Percentiles rank a stretch among this genome's conserved stretches.
Evolutionary conservation across 1,139 yeast genomes (phyloP).

Genomic region (Hyphopichia wangnamkhiaoensis): DNA sequence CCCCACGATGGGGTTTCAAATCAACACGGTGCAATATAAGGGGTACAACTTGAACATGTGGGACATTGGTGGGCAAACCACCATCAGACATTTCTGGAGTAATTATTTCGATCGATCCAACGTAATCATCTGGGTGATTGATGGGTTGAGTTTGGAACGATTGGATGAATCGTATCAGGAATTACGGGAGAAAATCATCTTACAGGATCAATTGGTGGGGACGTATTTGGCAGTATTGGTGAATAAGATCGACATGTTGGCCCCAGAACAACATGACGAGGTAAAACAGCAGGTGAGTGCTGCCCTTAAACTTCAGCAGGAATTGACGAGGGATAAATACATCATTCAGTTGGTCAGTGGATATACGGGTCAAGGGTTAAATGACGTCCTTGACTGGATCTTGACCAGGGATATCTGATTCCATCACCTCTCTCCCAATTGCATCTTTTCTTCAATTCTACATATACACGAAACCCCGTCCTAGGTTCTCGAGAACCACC

Average conservation of each 20-base stretch:
- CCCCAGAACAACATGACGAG: conserved; percentile 16
- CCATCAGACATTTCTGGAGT: conserved; percentile 83
- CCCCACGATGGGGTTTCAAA: conserved; percentile 57
- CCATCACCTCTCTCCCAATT: not conserved
- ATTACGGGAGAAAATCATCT: conserved; percentile 55
- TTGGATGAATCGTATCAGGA: conserved; percentile 66
- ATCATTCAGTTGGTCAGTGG: conserved; percentile 54
- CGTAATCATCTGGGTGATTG: conserved; percentile 90
- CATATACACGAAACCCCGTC: too few species aligned
- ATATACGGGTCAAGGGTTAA: conserved; percentile 51
- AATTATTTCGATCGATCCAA: conserved; percentile 89
- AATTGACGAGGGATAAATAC: conserved; percentile 29
- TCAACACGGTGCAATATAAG: conserved; percentile 40
- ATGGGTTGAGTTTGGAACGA: conserved; percentile 62
- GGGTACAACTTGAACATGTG: conserved; percentile 50
- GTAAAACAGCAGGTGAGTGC: conserved; percentile 18
- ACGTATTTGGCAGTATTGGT: conserved; percentile 56
- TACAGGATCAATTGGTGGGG: conserved; percentile 71
- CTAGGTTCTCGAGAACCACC: too few species aligned
- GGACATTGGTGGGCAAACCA: conserved; percentile 91
- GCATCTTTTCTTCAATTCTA: not conserved
- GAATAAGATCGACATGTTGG: conserved; percentile 58
- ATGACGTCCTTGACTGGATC: conserved; percentile 52
- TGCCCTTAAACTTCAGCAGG: not conserved
- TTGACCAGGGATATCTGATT: conserved; percentile 20